Evolutionary conservation across 2,329 filamentous ascomycete species (phyloP).

Genomic region (Esteya vermicola): DNA sequence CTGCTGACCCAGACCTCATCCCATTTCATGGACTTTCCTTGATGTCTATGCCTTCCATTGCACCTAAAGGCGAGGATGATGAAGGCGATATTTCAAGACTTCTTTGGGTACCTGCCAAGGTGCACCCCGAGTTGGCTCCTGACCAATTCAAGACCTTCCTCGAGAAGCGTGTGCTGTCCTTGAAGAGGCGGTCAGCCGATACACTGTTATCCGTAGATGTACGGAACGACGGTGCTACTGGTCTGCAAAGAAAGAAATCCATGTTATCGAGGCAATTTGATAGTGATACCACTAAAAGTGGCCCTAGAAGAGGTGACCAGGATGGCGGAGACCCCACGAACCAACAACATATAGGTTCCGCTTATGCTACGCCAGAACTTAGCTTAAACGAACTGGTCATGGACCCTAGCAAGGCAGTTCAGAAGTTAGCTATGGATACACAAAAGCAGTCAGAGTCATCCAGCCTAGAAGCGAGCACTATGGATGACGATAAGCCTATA

Average conservation of each 20-base stretch:
- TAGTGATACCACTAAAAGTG: constrained; percentile 42
- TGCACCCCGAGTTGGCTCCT: constrained; percentile 89
- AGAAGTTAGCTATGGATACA: constrained; percentile 49
- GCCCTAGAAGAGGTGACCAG: neutral
- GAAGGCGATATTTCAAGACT: constrained; percentile 79
- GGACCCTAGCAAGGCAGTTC: constrained; percentile 58
- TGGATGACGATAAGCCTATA: constrained; percentile 67
- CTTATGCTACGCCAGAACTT: constrained; percentile 39
- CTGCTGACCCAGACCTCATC: constrained; percentile 59
- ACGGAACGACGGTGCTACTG: constrained; percentile 37
- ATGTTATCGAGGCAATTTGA: constrained; percentile 92
- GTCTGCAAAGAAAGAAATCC: constrained; percentile 76
- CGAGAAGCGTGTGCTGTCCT: constrained; percentile 82
- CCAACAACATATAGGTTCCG: constrained; percentile 33
- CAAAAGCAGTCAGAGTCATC: constrained; percentile 27
- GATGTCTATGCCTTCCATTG: constrained; percentile 57
- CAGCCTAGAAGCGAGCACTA: constrained; percentile 25
- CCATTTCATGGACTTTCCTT: constrained; percentile 51
- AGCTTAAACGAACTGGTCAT: constrained; percentile 70
- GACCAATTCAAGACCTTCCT: constrained; percentile 95
- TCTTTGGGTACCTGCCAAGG: constrained; percentile 88
- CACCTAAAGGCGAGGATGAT: constrained; percentile 59
- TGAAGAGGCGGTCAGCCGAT: constrained; percentile 69
- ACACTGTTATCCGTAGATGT: constrained; percentile 47
- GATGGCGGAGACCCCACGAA: neutral